A percentile compares a stretch with the other conserved stretches of the same genome.
phyloP scores from a whole-genome alignment of 1,284 basidiomycete genomes.

The Heterobasidion parviporum region DNA sequence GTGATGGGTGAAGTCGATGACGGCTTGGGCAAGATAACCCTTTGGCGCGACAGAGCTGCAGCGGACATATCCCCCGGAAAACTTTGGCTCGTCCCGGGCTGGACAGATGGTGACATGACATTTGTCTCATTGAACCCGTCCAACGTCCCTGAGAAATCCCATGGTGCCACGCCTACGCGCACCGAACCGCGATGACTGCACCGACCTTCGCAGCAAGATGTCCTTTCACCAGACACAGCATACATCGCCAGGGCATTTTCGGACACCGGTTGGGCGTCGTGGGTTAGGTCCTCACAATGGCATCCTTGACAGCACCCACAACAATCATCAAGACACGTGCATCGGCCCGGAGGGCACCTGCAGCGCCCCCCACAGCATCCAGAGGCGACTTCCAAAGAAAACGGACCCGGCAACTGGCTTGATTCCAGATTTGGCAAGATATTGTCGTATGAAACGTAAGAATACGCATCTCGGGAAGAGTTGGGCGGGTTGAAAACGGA shows the following conservation, averaged over 20 bases:
- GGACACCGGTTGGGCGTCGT: constrained; percentile 6
- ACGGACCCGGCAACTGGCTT: constrained; percentile 8
- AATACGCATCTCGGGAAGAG: not conserved
- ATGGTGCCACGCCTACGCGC: too few relatives aligned
- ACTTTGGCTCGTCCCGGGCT: too few relatives aligned
- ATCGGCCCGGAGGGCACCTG: constrained; percentile 25
- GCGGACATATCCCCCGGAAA: too few relatives aligned
- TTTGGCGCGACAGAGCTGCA: too few relatives aligned
- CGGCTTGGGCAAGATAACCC: too few relatives aligned
- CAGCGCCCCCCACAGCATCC: constrained; percentile 24
- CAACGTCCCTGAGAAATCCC: too few relatives aligned
- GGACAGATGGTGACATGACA: too few relatives aligned
- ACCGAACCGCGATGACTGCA: too few relatives aligned
- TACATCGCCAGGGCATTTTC: constrained; percentile 16
- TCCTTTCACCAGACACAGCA: constrained; percentile 22
- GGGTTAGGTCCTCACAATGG: constrained; percentile 19
- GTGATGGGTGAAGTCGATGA: too few relatives aligned
- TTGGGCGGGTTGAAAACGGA: not conserved
- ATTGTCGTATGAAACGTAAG: constrained; percentile 1
- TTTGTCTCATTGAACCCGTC: too few relatives aligned
- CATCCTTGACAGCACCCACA: constrained; percentile 26
- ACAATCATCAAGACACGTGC: constrained; percentile 25
- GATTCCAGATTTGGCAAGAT: constrained; percentile 8
- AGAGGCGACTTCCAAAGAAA: constrained; percentile 9
- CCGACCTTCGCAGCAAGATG: constrained; percentile 14